phyloP scores from a whole-genome alignment of 352 stramenopile species.

The Globisporangium apiculatum region DNA sequence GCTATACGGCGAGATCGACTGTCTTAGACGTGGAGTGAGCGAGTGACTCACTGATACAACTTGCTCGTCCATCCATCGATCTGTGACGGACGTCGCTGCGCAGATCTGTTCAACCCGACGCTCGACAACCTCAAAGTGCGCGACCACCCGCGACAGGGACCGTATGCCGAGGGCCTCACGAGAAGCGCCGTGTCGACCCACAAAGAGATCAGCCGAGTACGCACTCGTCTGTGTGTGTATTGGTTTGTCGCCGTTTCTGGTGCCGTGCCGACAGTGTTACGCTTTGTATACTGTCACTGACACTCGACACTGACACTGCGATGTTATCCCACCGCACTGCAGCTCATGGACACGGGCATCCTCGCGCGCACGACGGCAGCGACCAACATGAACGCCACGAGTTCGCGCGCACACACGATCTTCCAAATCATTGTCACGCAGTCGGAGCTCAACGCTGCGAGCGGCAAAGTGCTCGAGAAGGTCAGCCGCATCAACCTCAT shows the following conservation, averaged over 20 bases:
- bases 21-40: not conserved
- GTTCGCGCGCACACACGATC: constrained; percentile 75
- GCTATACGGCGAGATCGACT: too few species aligned
- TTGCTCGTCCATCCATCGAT: not conserved
- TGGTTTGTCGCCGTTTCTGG: not conserved
- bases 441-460: constrained; percentile 59
- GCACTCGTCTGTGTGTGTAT: not conserved
- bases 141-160: constrained; percentile 77
- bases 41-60: too few species aligned
- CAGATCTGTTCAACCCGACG: constrained; percentile 81
- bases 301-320: not conserved
- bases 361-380: constrained; percentile 74
- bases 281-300: not conserved
- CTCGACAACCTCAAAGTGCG: constrained; percentile 86
- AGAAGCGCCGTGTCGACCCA: constrained; percentile 76
- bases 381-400: constrained; percentile 86
- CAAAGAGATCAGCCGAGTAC: constrained; percentile 65
- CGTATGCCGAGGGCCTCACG: constrained; percentile 78
- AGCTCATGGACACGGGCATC: constrained; percentile 85
- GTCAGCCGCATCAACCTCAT: constrained; percentile 87
- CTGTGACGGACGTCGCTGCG: not conserved
- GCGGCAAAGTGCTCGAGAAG: constrained; percentile 76
- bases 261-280: too few species aligned
- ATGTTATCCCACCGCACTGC: not conserved
- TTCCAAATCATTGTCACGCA: constrained; percentile 84